phyloP scores from a whole-genome alignment of 768 basidiomycete species.

The Peribolospora baueri region DNA sequence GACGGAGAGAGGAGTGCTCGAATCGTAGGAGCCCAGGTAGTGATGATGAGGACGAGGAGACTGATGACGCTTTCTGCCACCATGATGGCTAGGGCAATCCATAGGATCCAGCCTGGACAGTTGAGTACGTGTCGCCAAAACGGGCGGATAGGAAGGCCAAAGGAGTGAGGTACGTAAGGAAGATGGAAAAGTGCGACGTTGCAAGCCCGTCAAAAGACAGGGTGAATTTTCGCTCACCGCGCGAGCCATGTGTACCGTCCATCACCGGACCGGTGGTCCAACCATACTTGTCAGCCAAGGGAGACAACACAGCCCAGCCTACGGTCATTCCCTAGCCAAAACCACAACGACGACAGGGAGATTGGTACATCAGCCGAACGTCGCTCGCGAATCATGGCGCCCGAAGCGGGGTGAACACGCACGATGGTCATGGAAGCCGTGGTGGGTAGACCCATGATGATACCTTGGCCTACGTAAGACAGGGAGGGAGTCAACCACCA shows the following conservation, averaged over 20 bases:
- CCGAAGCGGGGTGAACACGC: slow-evolving; percentile 10
- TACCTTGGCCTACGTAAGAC: slow-evolving; percentile 54
- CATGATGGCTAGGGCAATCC: slow-evolving; percentile 88
- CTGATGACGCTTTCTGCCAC: slow-evolving; percentile 73
- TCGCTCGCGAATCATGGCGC: slow-evolving; percentile 2
- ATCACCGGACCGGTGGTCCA: slow-evolving; percentile 89
- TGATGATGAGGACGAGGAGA: slow-evolving; percentile 42
- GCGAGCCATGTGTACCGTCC: slow-evolving; percentile 64
- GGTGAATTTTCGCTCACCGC: slow-evolving; percentile 18
- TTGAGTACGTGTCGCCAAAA: too few species aligned
- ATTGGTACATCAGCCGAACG: not conserved
- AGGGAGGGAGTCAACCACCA: slow-evolving; percentile 80
- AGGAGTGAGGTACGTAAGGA: too few species aligned
- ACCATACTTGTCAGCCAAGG: slow-evolving; percentile 48
- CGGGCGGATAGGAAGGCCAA: too few species aligned
- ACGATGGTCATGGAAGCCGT: slow-evolving; percentile 81
- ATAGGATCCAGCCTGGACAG: slow-evolving; percentile 61
- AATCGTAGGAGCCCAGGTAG: slow-evolving; percentile 24
- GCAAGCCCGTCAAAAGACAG: not conserved
- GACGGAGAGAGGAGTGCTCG: slow-evolving; percentile 6
- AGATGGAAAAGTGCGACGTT: not conserved
- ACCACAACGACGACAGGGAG: not conserved
- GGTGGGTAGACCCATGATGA: slow-evolving; percentile 94
- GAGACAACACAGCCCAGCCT: slow-evolving; percentile 85
- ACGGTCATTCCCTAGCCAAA: slow-evolving; percentile 66